Evolutionary conservation across 345 rosid species (phyloP).

Genomic region (Citrus inodora): DNA sequence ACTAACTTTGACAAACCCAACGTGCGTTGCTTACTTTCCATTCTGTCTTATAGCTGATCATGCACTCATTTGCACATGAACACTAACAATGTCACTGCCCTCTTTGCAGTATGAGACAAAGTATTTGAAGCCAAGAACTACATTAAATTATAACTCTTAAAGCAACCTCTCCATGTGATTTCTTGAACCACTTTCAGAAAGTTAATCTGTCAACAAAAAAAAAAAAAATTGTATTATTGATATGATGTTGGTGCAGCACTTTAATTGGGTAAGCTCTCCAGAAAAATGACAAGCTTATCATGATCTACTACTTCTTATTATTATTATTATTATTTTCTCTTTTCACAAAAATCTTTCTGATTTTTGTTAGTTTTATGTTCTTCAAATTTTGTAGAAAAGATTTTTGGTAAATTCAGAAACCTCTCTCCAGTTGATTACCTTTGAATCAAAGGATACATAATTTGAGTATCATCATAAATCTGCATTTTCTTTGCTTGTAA

Average conservation of each 20-base stretch:
- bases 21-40: constrained; percentile 8
- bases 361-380: not conserved
- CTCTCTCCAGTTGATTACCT: not conserved
- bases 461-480: not conserved
- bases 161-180: constrained; percentile 10
- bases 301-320: too few species aligned
- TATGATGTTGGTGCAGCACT: not conserved
- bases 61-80: constrained; percentile 2
- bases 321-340: too few species aligned
- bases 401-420: not conserved
- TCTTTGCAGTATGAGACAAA: not conserved
- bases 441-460: not conserved
- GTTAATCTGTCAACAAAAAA: not conserved
- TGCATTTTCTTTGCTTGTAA: not conserved
- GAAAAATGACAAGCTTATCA: too few species aligned
- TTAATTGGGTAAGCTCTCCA: not conserved
- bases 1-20: not conserved
- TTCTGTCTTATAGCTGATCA: not conserved
- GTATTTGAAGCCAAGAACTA: not conserved
- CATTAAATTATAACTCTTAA: not conserved
- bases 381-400: too few species aligned
- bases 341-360: too few species aligned
- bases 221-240: not conserved
- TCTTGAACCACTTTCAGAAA: not conserved
- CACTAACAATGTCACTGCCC: not conserved